phyloP scores from a whole-genome alignment of 2,329 filamentous ascomycete species.

The Lecanicillium sp. region DNA sequence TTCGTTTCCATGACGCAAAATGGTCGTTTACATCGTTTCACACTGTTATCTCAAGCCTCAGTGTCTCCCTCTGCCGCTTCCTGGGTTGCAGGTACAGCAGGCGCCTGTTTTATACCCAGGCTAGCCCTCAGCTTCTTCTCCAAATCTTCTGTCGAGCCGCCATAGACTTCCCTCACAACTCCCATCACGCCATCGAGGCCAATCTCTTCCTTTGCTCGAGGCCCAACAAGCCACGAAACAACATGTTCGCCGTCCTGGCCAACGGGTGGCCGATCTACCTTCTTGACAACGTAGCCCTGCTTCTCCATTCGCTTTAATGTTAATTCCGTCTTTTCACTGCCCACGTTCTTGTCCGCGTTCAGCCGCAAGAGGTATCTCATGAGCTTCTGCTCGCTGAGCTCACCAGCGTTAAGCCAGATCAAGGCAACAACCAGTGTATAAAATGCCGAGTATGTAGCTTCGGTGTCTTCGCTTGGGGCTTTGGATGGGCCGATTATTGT shows the following conservation, averaged over 20 bases:
- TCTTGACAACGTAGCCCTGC: constrained; percentile 75
- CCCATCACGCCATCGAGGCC: constrained; percentile 66
- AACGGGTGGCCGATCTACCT: constrained; percentile 51
- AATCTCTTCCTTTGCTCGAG: constrained; percentile 78
- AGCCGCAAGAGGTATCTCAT: constrained; percentile 65
- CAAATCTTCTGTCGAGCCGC: constrained; percentile 42
- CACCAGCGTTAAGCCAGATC: constrained; percentile 65
- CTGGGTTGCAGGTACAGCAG: background rate
- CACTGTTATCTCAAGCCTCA: constrained; percentile 4
- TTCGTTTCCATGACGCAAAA: background rate
- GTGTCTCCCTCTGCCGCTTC: constrained; percentile 13
- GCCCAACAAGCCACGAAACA: constrained; percentile 76
- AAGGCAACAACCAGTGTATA: constrained; percentile 74
- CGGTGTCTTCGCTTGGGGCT: constrained; percentile 55
- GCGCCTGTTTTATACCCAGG: constrained; percentile 39
- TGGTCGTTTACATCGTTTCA: background rate
- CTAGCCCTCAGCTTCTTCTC: constrained; percentile 54
- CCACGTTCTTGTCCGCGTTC: constrained; percentile 68
- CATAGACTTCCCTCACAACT: constrained; percentile 56
- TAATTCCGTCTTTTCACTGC: constrained; percentile 66
- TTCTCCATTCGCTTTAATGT: constrained; percentile 66
- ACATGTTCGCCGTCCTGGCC: constrained; percentile 60
- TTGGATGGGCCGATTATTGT: constrained; percentile 60
- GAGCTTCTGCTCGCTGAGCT: constrained; percentile 69
- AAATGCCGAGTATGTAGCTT: constrained; percentile 73